These are phyloP conservation scores for Talaromyces sp. DNA, from an alignment of 2,329 filamentous ascomycete species.

Conservation along the genomic window DNA sequence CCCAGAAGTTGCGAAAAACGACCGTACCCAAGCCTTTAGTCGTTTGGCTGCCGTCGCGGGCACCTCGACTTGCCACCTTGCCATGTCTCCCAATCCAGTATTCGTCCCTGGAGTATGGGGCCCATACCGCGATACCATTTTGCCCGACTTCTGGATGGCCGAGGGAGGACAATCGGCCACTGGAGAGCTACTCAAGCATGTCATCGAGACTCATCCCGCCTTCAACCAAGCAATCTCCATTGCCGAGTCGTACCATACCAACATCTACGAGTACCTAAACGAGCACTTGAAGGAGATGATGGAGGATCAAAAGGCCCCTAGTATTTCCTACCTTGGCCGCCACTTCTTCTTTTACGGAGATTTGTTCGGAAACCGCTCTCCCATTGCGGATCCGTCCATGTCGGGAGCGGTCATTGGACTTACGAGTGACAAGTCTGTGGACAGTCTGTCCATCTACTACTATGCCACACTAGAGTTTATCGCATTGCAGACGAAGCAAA, in stretches of 20 bases:
- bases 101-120: constrained; percentile 97
- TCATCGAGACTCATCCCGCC: constrained; percentile 91
- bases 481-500: constrained; percentile 92
- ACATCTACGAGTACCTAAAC: constrained; percentile 95
- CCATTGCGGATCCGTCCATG: constrained; percentile 90
- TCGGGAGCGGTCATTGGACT: constrained; percentile 83
- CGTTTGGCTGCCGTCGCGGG: constrained; percentile 91
- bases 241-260: constrained; percentile 75
- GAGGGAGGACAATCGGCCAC: constrained; percentile 97
- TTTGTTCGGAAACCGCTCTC: constrained; percentile 92
- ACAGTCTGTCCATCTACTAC: constrained; percentile 86
- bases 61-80: constrained; percentile 94
- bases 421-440: constrained; percentile 78
- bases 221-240: constrained; percentile 75
- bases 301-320: constrained; percentile 64
- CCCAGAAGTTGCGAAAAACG: constrained; percentile 66
- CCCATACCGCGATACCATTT: constrained; percentile 88
- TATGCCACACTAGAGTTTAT: constrained; percentile 98
- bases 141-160: constrained; percentile 92
- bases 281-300: constrained; percentile 74
- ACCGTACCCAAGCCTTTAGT: constrained; percentile 87
- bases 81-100: constrained; percentile 87
- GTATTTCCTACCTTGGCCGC: constrained; percentile 77
- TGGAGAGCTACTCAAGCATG: constrained; percentile 87
- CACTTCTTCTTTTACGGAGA: constrained; percentile 99